phyloP scores from a whole-genome alignment of 2,329 filamentous ascomycete genomes.

The Chaetomium sp. region DNA sequence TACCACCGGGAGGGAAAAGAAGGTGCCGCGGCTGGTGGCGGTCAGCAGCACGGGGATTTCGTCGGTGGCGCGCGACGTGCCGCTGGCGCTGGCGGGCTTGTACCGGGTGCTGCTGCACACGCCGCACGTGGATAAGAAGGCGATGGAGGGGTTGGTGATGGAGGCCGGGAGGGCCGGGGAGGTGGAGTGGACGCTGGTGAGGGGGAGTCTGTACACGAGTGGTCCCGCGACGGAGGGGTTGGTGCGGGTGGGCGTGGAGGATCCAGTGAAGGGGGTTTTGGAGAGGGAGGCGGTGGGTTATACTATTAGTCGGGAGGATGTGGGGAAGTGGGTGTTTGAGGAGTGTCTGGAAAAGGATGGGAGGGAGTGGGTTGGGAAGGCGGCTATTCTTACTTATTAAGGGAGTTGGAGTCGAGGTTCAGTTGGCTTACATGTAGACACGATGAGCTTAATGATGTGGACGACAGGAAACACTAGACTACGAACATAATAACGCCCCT shows the following conservation, averaged over 20 bases:
- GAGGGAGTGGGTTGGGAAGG: conserved; percentile 42
- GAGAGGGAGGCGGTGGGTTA: conserved; percentile 49
- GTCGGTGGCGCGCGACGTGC: conserved; percentile 44
- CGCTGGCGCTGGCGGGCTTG: conserved; percentile 44
- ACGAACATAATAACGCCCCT: background rate
- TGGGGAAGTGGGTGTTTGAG: conserved; percentile 51
- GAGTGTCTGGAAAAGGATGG: conserved; percentile 41
- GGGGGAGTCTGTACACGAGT: conserved; percentile 40
- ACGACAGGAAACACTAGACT: background rate
- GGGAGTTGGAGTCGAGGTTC: too few species aligned
- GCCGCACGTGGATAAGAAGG: conserved; percentile 49
- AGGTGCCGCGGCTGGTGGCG: conserved; percentile 42
- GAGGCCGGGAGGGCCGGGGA: conserved; percentile 29
- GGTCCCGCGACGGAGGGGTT: conserved; percentile 34
- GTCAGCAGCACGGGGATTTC: conserved; percentile 50
- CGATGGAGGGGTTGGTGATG: conserved; percentile 46
- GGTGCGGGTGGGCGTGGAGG: conserved; percentile 47
- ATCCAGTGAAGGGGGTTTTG: conserved; percentile 35
- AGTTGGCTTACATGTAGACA: too few species aligned
- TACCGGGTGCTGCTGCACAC: conserved; percentile 44
- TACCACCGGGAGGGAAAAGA: too few species aligned
- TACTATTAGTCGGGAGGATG: conserved; percentile 50
- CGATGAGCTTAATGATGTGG: background rate
- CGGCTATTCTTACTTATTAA: conserved; percentile 44
- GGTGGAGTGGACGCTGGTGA: conserved; percentile 39